phyloP scores from a whole-genome alignment of 148 eudicot genomes.

The Nepenthes gracilis region DNA sequence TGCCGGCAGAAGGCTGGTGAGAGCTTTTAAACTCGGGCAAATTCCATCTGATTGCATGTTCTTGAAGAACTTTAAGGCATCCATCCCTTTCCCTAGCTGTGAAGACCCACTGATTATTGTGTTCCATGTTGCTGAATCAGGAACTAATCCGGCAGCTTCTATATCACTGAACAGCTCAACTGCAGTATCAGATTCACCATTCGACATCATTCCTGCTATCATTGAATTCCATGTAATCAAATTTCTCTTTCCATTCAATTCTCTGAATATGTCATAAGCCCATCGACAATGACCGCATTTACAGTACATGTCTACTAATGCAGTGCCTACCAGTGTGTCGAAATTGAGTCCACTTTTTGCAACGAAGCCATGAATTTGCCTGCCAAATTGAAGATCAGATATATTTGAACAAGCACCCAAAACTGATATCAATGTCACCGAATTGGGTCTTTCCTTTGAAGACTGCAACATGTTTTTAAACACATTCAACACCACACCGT shows the following conservation, averaged over 20 bases:
- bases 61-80: constrained; percentile 49
- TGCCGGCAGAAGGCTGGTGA: constrained; percentile 57
- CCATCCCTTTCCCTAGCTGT: constrained; percentile 36
- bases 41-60: constrained; percentile 42
- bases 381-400: constrained; percentile 36
- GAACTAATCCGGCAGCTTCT: constrained; percentile 38
- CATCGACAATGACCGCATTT: constrained; percentile 52
- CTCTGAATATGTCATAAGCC: constrained; percentile 44
- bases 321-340: constrained; percentile 62
- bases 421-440: constrained; percentile 54
- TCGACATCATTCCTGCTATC: constrained; percentile 57
- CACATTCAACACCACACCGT: constrained; percentile 26
- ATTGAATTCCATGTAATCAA: constrained; percentile 72
- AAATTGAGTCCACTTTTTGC: constrained; percentile 28
- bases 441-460: constrained; percentile 32
- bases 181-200: constrained; percentile 44
- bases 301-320: constrained; percentile 64
- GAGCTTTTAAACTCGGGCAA: constrained; percentile 34
- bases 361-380: constrained; percentile 57
- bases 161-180: constrained; percentile 40
- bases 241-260: constrained; percentile 39
- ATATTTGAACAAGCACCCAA: constrained; percentile 50
- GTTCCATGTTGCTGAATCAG: constrained; percentile 84
- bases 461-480: constrained; percentile 42
- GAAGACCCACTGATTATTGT: constrained; percentile 68